Evolutionary conservation across 352 stramenopile genomes (phyloP), one percentile per base, ranked within the genome.

Genomic region (Phytopythium aichiense): DNA sequence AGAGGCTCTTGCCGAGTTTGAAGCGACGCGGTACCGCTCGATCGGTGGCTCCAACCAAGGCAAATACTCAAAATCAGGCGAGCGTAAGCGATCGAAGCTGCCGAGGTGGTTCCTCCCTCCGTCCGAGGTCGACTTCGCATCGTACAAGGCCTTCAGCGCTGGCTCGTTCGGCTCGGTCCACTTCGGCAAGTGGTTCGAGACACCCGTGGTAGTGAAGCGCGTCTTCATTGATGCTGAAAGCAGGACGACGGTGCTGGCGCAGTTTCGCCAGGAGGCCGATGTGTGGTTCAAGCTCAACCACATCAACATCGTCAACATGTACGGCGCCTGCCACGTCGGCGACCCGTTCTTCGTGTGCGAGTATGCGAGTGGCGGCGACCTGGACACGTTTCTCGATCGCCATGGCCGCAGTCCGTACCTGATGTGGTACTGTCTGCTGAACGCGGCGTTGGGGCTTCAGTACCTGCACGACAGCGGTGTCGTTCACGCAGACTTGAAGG

Each of bases 271-370:
- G 12, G 70, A 77, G 43, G 48, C 70, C 20, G 67, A 62, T 55
- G 67, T 72, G 31, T 77, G 70, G 67, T 67, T 66, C 33, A 40
- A 62, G 59, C 61, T 77, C 2, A 72, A 70, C 22, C 66, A 77
- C 37, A 68, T 68, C 15, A 67, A 77, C 40, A 58, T 77, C 33
- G 64, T 77, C n/a, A 68, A 74, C 35, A 61, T 74, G 15, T 77
- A 72, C 43, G 70, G 70, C 13, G 70, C 67, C 3, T 74, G 67
- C 22, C 64, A 77, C 35, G 64, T 74, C 33, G 70, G 67, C 13
- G 57, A 74, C n/a, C 70, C 70, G 22, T 77, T 72, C 63, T 76
- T 76, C 60, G 60, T 76, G 35, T 76, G 66, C 38, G 69, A 76
- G 33, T 61, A 40, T 15, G 70, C 70, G 8, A 66, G 51, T 37